phyloP scores from a whole-genome alignment of 2,329 filamentous ascomycete genomes.

The Davidsoniella neocaledoniae region DNA sequence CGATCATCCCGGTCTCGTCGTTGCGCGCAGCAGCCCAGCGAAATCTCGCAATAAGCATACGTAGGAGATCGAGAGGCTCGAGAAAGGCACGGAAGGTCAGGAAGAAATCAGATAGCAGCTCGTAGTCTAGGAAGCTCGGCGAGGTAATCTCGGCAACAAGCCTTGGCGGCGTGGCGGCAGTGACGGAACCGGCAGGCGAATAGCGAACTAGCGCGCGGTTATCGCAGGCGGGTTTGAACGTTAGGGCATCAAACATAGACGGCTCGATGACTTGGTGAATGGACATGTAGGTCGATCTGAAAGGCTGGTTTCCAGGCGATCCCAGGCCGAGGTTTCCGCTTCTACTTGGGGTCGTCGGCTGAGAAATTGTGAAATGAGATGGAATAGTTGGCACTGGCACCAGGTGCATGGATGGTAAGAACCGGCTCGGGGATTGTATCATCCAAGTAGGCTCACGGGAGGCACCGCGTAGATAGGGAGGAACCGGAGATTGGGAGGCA shows the following conservation, averaged over 20 bases:
- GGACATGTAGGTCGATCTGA: slow-evolving; percentile 31
- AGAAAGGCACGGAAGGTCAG: slow-evolving; percentile 85
- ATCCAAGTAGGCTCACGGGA: slow-evolving; percentile 12
- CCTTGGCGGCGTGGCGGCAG: slow-evolving; percentile 75
- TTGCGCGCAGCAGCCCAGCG: slow-evolving; percentile 68
- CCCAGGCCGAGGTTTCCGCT: not conserved
- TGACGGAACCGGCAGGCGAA: slow-evolving; percentile 54
- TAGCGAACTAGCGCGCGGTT: slow-evolving; percentile 71
- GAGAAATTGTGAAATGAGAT: slow-evolving; percentile 14
- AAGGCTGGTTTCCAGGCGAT: slow-evolving; percentile 12
- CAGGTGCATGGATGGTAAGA: slow-evolving; percentile 4
- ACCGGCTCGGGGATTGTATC: slow-evolving; percentile 7
- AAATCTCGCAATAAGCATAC: slow-evolving; percentile 69
- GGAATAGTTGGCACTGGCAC: slow-evolving; percentile 1
- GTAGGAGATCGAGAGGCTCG: slow-evolving; percentile 56
- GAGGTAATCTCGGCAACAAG: slow-evolving; percentile 95
- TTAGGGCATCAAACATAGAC: slow-evolving; percentile 66
- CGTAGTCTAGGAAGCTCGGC: slow-evolving; percentile 88
- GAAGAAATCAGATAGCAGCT: slow-evolving; percentile 94
- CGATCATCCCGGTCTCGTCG: slow-evolving; percentile 78
- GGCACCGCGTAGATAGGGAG: slow-evolving; percentile 6
- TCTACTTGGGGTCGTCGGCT: slow-evolving; percentile 20
- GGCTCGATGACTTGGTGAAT: slow-evolving; percentile 43
- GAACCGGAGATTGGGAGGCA: slow-evolving; percentile 2
- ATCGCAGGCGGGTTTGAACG: slow-evolving; percentile 62